phyloP scores from a whole-genome alignment of 306 rosid genomes.

The Cicer arietinum region DNA sequence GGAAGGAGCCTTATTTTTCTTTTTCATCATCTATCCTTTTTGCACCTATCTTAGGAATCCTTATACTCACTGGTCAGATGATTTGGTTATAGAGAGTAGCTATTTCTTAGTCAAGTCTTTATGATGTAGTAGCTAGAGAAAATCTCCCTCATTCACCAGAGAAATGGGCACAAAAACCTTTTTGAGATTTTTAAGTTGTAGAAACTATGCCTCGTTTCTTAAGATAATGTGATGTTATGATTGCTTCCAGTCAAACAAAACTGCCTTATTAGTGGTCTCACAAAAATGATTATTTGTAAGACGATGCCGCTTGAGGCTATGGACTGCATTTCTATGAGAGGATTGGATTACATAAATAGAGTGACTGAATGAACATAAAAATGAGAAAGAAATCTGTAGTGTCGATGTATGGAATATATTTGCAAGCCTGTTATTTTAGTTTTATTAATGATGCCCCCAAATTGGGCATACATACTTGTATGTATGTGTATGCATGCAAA shows the following conservation, averaged over 20 bases:
- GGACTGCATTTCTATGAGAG: not conserved
- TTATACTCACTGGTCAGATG: constrained; percentile 20
- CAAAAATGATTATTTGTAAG: constrained; percentile 3
- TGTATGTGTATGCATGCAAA: constrained; percentile 18
- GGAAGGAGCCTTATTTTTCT: not conserved
- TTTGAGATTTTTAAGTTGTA: constrained; percentile 14
- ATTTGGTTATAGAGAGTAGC: constrained; percentile 6
- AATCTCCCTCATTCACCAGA: constrained; percentile 29
- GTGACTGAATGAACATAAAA: not conserved
- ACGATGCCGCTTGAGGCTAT: not conserved
- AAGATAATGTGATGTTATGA: not conserved
- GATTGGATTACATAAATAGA: constrained; percentile 14
- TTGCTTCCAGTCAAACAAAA: constrained; percentile 19
- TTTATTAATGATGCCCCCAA: constrained; percentile 34
- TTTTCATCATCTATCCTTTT: not conserved
- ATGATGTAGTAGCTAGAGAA: constrained; percentile 1
- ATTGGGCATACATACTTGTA: constrained; percentile 15
- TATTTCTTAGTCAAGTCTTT: constrained; percentile 27
- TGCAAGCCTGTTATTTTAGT: not conserved
- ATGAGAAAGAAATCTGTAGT: constrained; percentile 1
- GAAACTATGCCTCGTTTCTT: not conserved
- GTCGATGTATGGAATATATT: not conserved
- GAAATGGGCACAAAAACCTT: constrained; percentile 19
- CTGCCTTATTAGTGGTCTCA: constrained; percentile 8
- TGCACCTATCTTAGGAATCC: constrained; percentile 18